A percentile compares a stretch with the other conserved stretches of the same genome.
Conservation (phyloP, 2,329 filamentous ascomycete genomes). For the Zarea fungicola region DNA sequence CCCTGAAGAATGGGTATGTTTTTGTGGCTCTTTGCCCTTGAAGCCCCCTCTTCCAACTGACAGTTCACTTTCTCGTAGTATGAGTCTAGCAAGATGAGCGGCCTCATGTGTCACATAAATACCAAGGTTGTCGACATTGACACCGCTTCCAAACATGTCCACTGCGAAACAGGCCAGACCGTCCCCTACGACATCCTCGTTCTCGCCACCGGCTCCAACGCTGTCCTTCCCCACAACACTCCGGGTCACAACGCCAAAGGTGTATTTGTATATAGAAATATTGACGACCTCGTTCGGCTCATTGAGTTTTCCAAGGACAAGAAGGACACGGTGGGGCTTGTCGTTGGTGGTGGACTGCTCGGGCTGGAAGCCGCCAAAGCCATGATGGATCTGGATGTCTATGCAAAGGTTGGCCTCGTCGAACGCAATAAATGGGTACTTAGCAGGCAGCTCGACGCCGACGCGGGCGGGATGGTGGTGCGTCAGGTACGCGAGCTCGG, state of each 20-base stretch:
- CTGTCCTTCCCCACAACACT: slow-evolving; percentile 61
- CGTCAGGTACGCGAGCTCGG: slow-evolving; percentile 76
- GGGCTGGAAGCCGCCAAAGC: slow-evolving; percentile 88
- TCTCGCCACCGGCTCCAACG: slow-evolving; percentile 75
- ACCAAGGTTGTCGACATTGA: slow-evolving; percentile 64
- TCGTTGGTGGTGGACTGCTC: slow-evolving; percentile 79
- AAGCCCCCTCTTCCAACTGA: too few relatives aligned
- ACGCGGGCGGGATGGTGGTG: slow-evolving; percentile 76
- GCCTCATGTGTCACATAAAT: slow-evolving; percentile 70
- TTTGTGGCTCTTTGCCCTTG: too few relatives aligned
- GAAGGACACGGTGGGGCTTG: slow-evolving; percentile 64
- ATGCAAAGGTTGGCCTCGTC: slow-evolving; percentile 68
- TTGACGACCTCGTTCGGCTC: slow-evolving; percentile 33
- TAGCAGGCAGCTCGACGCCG: slow-evolving; percentile 73
- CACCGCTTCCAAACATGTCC: slow-evolving; percentile 11
- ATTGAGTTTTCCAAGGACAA: slow-evolving; percentile 66
- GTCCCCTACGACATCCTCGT: slow-evolving; percentile 72
- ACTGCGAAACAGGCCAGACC: slow-evolving; percentile 22
- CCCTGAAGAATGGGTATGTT: slow-evolving; percentile 67
- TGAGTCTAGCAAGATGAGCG: slow-evolving; percentile 57
- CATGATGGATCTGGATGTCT: slow-evolving; percentile 79
- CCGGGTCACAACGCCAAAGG: slow-evolving; percentile 76
- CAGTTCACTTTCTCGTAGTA: slow-evolving; percentile 46
- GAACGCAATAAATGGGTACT: slow-evolving; percentile 81
- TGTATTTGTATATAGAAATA: slow-evolving; percentile 72